Conservation (phyloP, 225 moss, liverwort and hornwort genomes). For the Asterella californica region DNA sequence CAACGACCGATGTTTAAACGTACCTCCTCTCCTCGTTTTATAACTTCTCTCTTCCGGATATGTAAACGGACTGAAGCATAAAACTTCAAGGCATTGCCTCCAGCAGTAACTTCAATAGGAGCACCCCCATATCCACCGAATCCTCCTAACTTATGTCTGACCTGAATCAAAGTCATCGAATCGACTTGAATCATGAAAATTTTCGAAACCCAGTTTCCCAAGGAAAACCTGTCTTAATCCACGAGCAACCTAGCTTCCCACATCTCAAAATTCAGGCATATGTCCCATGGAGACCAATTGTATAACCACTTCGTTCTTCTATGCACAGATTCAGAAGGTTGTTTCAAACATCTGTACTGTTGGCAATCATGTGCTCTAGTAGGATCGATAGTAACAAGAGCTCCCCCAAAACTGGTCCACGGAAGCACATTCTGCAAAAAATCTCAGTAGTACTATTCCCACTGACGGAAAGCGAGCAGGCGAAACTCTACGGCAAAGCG, state of each 20-base stretch:
- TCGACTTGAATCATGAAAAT: neutral
- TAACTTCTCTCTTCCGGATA: constrained; percentile 49
- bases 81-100: constrained; percentile 68
- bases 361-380: neutral
- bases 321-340: neutral
- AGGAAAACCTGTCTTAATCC: neutral
- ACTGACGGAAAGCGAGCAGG: neutral
- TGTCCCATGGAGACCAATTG: neutral
- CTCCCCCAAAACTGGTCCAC: neutral
- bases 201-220: neutral
- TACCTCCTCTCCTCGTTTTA: constrained; percentile 63
- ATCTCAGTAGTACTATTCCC: neutral
- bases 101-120: constrained; percentile 53
- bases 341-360: neutral
- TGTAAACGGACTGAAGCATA: constrained; percentile 65
- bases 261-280: neutral
- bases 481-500: neutral
- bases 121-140: constrained; percentile 36
- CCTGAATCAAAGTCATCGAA: constrained; percentile 12
- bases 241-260: neutral
- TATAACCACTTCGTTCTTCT: neutral
- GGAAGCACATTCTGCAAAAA: neutral
- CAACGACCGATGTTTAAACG: neutral
- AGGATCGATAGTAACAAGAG: neutral
- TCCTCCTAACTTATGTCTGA: constrained; percentile 29